Percentiles rank a stretch among this genome's conserved stretches.
These are phyloP conservation scores for Podospora appendiculata DNA, from an alignment of 495 filamentous ascomycete genomes.

Conservation along the genomic window DNA sequence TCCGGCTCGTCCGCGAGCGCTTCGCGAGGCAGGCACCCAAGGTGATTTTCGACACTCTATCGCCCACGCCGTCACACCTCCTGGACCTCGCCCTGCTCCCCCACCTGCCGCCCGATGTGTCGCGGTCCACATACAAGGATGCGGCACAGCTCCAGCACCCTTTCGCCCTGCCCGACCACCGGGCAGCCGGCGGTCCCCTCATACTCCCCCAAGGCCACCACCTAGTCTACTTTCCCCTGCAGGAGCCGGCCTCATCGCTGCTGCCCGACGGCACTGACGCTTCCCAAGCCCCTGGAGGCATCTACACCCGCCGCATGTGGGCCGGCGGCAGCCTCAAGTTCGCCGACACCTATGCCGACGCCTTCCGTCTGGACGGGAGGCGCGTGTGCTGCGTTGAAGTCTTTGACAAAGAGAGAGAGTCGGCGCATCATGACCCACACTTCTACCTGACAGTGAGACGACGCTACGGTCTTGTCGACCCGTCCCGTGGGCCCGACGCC, in stretches of 20 bases:
- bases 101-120: constrained; percentile 34
- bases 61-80: constrained; percentile 55
- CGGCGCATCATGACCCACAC: no score
- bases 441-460: constrained; percentile 35
- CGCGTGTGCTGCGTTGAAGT: constrained; percentile 54
- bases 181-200: no score
- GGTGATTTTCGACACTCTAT: constrained; percentile 55
- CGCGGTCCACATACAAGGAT: not conserved
- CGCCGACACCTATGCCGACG: constrained; percentile 3
- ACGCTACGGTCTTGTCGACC: constrained; percentile 17
- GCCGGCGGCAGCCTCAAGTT: constrained; percentile 54
- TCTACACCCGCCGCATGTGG: constrained; percentile 72
- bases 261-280: constrained; percentile 66
- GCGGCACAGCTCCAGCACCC: not conserved
- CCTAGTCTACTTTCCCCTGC: constrained; percentile 63
- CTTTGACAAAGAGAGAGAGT: no score
- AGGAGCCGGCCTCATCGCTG: constrained; percentile 44
- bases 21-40: no score
- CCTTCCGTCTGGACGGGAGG: constrained; percentile 38
- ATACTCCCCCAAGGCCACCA: constrained; percentile 63
- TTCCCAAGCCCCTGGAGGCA: constrained; percentile 55
- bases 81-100: constrained; percentile 55
- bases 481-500: no score
- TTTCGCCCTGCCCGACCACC: constrained; percentile 15
- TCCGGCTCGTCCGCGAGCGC: no score